phyloP scores from a whole-genome alignment of 2,329 filamentous ascomycete genomes.

The Stagonosporopsis vannaccii region DNA sequence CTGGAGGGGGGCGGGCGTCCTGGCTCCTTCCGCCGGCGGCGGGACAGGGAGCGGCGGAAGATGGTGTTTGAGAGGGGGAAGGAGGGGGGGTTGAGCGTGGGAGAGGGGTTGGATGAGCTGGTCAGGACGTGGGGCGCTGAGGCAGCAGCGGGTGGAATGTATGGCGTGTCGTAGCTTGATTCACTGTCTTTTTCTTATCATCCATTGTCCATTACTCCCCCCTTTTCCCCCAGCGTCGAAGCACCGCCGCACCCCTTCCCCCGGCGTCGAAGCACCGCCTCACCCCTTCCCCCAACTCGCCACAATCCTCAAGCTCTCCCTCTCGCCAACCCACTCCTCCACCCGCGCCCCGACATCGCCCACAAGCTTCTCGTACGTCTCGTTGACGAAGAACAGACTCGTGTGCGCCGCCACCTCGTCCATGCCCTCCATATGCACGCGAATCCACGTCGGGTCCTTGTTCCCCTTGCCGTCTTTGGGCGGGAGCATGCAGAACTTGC shows the following conservation, averaged over 20 bases:
- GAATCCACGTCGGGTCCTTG: constrained; percentile 76
- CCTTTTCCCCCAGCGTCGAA: neutral
- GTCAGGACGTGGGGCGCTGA: constrained; percentile 1
- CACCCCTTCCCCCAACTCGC: constrained; percentile 19
- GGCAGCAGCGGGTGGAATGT: neutral
- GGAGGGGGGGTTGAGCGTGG: too few relatives aligned
- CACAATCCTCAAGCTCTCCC: constrained; percentile 50
- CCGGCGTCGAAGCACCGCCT: neutral
- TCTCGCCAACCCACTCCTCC: constrained; percentile 73
- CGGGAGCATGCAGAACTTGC: constrained; percentile 81
- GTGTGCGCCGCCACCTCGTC: constrained; percentile 89
- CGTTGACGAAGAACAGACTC: constrained; percentile 76
- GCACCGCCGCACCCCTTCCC: neutral
- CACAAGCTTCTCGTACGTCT: constrained; percentile 79
- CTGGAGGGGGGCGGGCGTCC: constrained; percentile 9
- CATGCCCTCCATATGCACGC: constrained; percentile 80
- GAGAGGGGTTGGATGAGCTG: constrained; percentile 19
- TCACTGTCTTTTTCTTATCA: neutral
- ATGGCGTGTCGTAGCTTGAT: neutral
- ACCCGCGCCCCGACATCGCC: constrained; percentile 74
- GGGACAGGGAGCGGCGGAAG: constrained; percentile 5
- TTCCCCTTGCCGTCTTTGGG: constrained; percentile 63
- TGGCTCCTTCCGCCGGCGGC: neutral
- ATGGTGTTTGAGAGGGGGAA: constrained; percentile 9
- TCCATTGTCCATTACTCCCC: neutral